A percentile compares a stretch with the other conserved stretches of the same genome.
These are phyloP conservation scores for Aethionema arabicum DNA, from an alignment of 345 rosid genomes.

Conservation along the genomic window DNA sequence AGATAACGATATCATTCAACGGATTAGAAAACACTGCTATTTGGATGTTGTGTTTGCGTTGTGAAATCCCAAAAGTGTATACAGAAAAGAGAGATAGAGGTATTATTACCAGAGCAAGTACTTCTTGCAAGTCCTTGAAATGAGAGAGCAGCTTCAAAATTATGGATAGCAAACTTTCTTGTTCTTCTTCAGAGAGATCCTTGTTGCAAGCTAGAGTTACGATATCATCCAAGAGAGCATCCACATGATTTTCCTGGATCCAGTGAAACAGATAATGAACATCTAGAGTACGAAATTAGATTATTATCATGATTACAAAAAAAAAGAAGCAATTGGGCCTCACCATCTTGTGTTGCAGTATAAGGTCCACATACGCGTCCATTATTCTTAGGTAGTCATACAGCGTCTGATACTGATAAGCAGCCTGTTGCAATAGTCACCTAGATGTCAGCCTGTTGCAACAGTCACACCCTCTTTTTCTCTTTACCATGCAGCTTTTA, in stretches of 20 bases:
- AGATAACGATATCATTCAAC: slow-evolving; percentile 19
- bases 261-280: not conserved
- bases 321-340: slow-evolving; percentile 27
- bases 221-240: slow-evolving; percentile 55
- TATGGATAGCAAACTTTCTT: slow-evolving; percentile 69
- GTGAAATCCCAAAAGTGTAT: slow-evolving; percentile 12
- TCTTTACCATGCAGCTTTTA: slow-evolving; percentile 22
- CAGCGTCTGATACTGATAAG: slow-evolving; percentile 53
- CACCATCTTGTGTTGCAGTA: slow-evolving; percentile 79
- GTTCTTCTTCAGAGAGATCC: slow-evolving; percentile 67
- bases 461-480: slow-evolving; percentile 7
- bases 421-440: slow-evolving; percentile 45
- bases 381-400: slow-evolving; percentile 68
- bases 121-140: slow-evolving; percentile 57
- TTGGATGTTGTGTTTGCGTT: slow-evolving; percentile 1
- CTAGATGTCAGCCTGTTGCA: slow-evolving; percentile 24
- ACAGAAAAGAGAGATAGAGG: slow-evolving; percentile 15
- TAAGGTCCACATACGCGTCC: slow-evolving; percentile 77
- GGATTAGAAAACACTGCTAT: not conserved
- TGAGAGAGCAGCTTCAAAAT: slow-evolving; percentile 72
- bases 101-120: slow-evolving; percentile 72
- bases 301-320: slow-evolving; percentile 10
- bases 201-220: slow-evolving; percentile 45
- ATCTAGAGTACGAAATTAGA: slow-evolving; percentile 19
- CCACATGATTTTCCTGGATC: slow-evolving; percentile 59